phyloP scores from a whole-genome alignment of 2,329 filamentous ascomycete genomes.

The Phialocephala sp. region DNA sequence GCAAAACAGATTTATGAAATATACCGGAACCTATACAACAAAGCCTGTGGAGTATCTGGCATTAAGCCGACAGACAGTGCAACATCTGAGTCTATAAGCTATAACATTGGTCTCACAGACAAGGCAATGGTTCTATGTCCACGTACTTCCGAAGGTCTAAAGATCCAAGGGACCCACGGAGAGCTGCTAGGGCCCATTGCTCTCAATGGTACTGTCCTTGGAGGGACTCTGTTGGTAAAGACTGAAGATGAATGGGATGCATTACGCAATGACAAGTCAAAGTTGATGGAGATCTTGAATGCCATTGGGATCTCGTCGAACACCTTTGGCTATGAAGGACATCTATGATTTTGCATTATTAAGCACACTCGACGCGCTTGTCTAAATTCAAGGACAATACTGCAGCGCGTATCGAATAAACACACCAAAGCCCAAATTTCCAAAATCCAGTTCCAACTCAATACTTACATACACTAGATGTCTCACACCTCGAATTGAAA shows the following conservation, averaged over 20 bases:
- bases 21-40: conserved; percentile 37
- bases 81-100: conserved; percentile 56
- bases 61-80: neutral
- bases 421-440: neutral
- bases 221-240: conserved; percentile 68
- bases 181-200: conserved; percentile 42
- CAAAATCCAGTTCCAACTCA: neutral
- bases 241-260: conserved; percentile 62
- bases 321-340: conserved; percentile 15
- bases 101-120: conserved; percentile 66
- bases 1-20: conserved; percentile 34
- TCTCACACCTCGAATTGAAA: neutral
- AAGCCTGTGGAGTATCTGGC: conserved; percentile 25
- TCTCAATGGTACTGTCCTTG: conserved; percentile 67
- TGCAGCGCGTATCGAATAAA: neutral
- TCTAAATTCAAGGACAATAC: neutral
- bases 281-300: conserved; percentile 48
- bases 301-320: conserved; percentile 36
- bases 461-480: neutral
- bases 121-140: conserved; percentile 60
- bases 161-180: conserved; percentile 29
- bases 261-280: conserved; percentile 49
- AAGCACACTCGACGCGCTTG: neutral
- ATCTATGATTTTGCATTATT: conserved; percentile 9
- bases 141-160: conserved; percentile 56